Percentiles rank a stretch among this genome's conserved stretches.
phyloP scores from a whole-genome alignment of 495 filamentous ascomycete genomes.

The Xylaria castorea region DNA sequence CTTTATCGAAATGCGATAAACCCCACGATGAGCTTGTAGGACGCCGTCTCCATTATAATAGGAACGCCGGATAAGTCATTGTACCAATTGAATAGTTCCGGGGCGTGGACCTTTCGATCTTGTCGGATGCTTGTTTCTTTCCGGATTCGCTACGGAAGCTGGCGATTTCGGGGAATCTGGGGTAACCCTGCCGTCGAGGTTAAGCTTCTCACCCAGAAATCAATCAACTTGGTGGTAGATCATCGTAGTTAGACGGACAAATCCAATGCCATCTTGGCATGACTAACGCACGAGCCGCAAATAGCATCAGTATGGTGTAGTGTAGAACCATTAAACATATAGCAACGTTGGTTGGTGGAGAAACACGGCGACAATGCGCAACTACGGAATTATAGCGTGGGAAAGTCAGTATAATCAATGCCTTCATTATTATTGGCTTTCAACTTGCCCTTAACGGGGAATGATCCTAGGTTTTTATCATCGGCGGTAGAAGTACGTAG shows the following conservation, averaged over 20 bases:
- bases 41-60: not conserved
- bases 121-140: conserved; percentile 1
- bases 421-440: not conserved
- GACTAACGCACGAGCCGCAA: not conserved
- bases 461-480: not conserved
- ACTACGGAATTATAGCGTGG: not conserved
- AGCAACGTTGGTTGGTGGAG: conserved; percentile 27
- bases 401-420: not conserved
- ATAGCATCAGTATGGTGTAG: not conserved
- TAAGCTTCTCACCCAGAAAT: conserved; percentile 1
- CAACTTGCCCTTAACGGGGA: not conserved
- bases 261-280: conserved; percentile 24
- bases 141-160: conserved; percentile 27
- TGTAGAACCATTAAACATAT: not conserved
- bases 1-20: not conserved
- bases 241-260: conserved; percentile 13
- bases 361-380: conserved; percentile 4
- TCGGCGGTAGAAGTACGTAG: not conserved
- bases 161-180: conserved; percentile 10
- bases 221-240: not conserved
- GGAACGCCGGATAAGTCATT: not conserved
- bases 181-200: not conserved
- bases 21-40: not conserved
- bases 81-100: not conserved
- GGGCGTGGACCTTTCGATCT: not conserved